Base-by-base conservation (phyloP, 306 rosid species). In the Malus sylvestris region DNA sequence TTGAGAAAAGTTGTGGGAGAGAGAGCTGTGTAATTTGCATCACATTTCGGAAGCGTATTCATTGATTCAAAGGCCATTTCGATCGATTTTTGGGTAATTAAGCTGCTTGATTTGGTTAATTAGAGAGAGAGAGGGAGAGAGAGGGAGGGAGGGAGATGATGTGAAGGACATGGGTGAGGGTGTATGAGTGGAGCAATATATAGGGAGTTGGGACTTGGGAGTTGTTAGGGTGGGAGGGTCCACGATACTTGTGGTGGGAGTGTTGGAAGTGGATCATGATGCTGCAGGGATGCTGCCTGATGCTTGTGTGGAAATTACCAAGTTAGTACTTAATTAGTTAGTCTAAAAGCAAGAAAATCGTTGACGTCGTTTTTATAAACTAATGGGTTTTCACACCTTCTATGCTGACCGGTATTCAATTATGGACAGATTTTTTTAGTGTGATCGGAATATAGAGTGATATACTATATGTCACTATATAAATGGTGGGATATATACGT, bases 1-100 rank as follows among this genome's bases (percentile, higher is more conserved):
- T 22, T 40, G 16, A 94, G 66, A 81, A 94, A 94, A 11, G 83
- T 90, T 19, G 91, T 20, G n/a, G 98, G 98, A 57, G 89, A 81
- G 40, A 94, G 93, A 30, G 91, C 10, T 10, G 87, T 78, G 42
- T 80, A 87, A 61, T 94, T 94, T 19, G 98, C 93, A 29, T 66
- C 59, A 8, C 89, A 89, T 77, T 90, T 94, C 3, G 67, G 83
- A 61, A 94, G 89, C 35, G n/a, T 76, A 2, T 92, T 90, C 93
- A 94, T 88, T 42, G 13, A 53, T 15, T 13, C 70, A 20, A 15
- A 3, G 44, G 12, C 18, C 57, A 46, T 62, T 49, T 4, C 3
- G 62, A 22, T 57, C 4, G 60, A 57, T 57, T 20, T 20, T 3
- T 57, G 38, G 61, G 7, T 19, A 33, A 2, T 15, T 40, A 14